Base-by-base conservation (phyloP, 1,284 basidiomycete genomes). In the Dichomitus squalens region DNA sequence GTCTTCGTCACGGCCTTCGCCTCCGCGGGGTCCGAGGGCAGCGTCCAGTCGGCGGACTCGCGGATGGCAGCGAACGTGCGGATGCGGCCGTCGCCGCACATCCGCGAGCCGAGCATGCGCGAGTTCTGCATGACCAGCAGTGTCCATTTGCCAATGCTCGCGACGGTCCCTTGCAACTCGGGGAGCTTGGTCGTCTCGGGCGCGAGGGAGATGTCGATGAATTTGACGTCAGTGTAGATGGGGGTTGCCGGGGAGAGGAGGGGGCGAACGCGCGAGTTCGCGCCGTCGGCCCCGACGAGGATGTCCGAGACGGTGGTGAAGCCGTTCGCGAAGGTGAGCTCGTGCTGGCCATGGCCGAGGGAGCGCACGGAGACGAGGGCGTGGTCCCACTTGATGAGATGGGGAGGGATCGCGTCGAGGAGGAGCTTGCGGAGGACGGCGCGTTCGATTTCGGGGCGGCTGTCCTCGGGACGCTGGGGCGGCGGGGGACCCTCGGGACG, bases 251-350 rank as follows among this genome's bases (percentile, higher is more conserved):
- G n/a, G 31, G 59, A 60, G 9, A 61, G 36, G 40, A 78, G 65
- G 3, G 68, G 66, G 34, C 79, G 74, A 16, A 78, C 68, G 51
- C 67, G 67, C 11, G 77, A 79, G 72, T 75, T 78, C 6, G 76
- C 69, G 9, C 80, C 79, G 55, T 81, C 80, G 9, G 80, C 79
- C n/a, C 79, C 80, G 21, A 82, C 66, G 29, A 81, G 66, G 43
- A 78, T 7, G 38, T 56, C 54, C 1, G 23, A 38, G 18, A 43
- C 36, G 8, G 46, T 39, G 20, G 36, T 43, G 31, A 52, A 7
- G 20, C 58, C 58, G 36, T 56, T 57, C 1, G 51, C 33, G 52
- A 60, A 60, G 9, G 52, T 51, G 31, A 60, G 49, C 52, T 60
- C 59, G 52, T 60, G 59, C 34, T 52, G 48, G 27, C 55, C 59